These are phyloP conservation scores for Xylaria sp. DNA, from an alignment of 2,329 filamentous ascomycete species.

Conservation along the genomic window DNA sequence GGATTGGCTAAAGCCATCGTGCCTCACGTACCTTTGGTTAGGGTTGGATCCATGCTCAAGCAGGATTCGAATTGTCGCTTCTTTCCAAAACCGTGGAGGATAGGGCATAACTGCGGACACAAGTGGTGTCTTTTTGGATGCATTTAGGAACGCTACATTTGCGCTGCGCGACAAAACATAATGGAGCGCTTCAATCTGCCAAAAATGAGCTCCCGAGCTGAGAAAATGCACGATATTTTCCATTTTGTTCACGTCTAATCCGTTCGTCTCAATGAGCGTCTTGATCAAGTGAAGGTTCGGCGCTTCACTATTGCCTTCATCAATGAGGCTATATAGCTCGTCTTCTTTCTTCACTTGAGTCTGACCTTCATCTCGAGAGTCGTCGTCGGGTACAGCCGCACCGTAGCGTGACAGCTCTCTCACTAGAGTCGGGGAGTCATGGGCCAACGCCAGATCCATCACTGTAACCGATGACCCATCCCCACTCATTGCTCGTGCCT, in stretches of 20 bases:
- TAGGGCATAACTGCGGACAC: neutral
- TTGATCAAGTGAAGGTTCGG: constrained; percentile 10
- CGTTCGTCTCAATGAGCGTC: constrained; percentile 6
- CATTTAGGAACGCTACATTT: neutral
- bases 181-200: constrained; percentile 10
- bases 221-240: neutral
- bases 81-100: constrained; percentile 6
- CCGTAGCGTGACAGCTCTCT: constrained; percentile 1
- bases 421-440: neutral
- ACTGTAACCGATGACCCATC: neutral
- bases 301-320: neutral
- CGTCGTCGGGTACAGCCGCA: neutral
- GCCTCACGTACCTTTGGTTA: neutral
- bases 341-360: neutral
- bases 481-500: neutral
- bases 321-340: neutral
- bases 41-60: constrained; percentile 4
- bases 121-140: neutral
- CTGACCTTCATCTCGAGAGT: neutral
- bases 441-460: neutral
- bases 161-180: constrained; percentile 4
- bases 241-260: constrained; percentile 1
- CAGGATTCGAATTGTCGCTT: constrained; percentile 3
- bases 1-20: neutral
- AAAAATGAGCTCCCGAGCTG: constrained; percentile 1